Evolutionary conservation across 768 basidiomycete species (phyloP).

Genomic region (Podaxis sp.): DNA sequence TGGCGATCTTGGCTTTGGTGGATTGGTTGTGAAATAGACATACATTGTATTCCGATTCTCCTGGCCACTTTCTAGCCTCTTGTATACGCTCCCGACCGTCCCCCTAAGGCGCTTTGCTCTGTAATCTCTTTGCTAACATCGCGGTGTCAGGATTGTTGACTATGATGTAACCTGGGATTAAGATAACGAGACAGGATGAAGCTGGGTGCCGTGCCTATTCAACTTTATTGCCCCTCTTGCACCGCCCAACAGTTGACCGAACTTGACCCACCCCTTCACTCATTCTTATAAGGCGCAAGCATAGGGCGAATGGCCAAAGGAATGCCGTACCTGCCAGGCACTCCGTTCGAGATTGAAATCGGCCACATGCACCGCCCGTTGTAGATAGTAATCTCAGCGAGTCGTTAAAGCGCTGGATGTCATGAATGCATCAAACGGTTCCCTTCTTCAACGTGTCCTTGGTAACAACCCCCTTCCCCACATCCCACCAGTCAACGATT

Average conservation of each 20-base stretch:
- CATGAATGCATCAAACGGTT: not conserved
- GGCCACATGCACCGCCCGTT: not conserved
- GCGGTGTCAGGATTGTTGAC: not conserved
- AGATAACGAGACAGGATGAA: not conserved
- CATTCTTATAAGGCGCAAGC: no score
- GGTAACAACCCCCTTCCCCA: not conserved
- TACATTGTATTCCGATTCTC: not conserved
- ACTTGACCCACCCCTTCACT: no score
- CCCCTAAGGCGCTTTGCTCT: not conserved
- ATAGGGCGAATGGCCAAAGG: not conserved
- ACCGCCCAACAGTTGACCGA: no score
- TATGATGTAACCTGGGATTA: not conserved
- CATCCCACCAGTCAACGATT: not conserved
- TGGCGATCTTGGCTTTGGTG: constrained; percentile 40
- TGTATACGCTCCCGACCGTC: not conserved
- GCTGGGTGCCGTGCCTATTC: not conserved
- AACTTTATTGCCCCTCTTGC: not conserved
- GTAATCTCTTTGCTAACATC: not conserved
- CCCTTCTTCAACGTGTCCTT: not conserved
- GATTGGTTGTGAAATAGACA: constrained; percentile 37
- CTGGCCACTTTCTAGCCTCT: not conserved
- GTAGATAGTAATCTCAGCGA: not conserved
- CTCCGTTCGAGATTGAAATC: not conserved
- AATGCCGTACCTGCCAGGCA: not conserved
- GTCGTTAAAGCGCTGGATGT: not conserved